Evolutionary conservation across 495 filamentous ascomycete genomes (phyloP).

Genomic region (Umbilicaria muhlenbergii): DNA sequence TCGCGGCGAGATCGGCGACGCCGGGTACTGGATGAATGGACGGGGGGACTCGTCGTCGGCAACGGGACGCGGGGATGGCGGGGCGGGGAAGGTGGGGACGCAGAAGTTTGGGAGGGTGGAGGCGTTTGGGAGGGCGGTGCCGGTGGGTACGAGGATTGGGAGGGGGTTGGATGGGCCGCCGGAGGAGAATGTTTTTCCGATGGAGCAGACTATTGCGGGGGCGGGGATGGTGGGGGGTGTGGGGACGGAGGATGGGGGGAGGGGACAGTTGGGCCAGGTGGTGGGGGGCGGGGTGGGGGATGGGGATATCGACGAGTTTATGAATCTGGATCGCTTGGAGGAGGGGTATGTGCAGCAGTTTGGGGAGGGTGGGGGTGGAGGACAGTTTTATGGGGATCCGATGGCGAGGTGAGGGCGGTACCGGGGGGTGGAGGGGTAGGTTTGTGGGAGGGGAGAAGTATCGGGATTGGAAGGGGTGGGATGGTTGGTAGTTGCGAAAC

Average conservation of each 20-base stretch:
- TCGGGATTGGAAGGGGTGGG: no score
- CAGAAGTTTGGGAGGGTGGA: slow-evolving; percentile 20
- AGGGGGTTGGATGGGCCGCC: slow-evolving; percentile 15
- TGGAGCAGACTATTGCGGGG: not conserved
- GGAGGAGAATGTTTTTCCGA: slow-evolving; percentile 9
- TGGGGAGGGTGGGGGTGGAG: no score
- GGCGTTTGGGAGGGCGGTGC: slow-evolving; percentile 30
- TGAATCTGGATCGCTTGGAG: slow-evolving; percentile 15
- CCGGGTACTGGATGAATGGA: slow-evolving; percentile 33
- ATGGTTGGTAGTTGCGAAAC: no score
- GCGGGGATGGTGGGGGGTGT: not conserved
- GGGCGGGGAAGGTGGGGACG: slow-evolving; percentile 11
- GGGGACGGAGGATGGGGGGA: not conserved
- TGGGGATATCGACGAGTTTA: slow-evolving; percentile 15
- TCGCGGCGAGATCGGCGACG: slow-evolving; percentile 25
- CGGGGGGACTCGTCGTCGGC: slow-evolving; percentile 21
- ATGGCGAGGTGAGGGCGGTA: no score
- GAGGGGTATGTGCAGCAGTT: slow-evolving; percentile 1
- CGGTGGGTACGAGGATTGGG: slow-evolving; percentile 19
- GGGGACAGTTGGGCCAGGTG: slow-evolving; percentile 2
- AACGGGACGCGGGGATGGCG: slow-evolving; percentile 3
- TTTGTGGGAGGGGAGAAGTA: no score
- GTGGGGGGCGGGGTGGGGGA: slow-evolving; percentile 2
- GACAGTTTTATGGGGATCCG: no score
- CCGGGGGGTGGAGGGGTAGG: no score